These are phyloP conservation scores for Asclepias syriaca DNA, from an alignment of 257 asterid species.

Conservation along the genomic window DNA sequence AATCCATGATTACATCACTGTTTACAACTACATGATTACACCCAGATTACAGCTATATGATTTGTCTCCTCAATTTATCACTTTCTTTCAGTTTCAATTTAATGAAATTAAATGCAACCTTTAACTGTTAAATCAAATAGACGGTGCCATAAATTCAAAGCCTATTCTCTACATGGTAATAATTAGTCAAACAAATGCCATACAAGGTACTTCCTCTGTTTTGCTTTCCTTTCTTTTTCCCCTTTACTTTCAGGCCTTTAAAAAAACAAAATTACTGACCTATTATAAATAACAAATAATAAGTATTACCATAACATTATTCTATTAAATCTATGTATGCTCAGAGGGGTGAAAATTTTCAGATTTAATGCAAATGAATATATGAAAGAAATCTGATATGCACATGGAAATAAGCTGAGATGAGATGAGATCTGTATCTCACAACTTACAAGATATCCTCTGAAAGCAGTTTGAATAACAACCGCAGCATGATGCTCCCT, in stretches of 20 bases:
- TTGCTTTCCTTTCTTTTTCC: no score
- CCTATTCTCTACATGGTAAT: neutral
- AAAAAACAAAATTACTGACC: no score
- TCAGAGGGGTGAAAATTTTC: neutral
- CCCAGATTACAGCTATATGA: no score
- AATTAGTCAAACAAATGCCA: neutral
- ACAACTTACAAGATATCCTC: constrained; percentile 41
- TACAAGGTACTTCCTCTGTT: no score
- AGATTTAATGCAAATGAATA: neutral
- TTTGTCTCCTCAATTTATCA: no score
- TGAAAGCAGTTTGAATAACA: constrained; percentile 71
- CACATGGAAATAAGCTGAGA: neutral
- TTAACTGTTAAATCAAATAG: neutral
- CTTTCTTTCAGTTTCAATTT: neutral
- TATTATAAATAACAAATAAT: no score
- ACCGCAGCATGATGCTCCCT: constrained; percentile 47
- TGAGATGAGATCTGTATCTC: neutral
- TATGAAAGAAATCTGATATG: neutral
- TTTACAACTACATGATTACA: no score
- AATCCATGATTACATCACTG: no score
- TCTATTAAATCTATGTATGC: neutral
- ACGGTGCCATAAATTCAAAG: neutral
- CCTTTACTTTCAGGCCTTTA: no score
- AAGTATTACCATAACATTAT: neutral
- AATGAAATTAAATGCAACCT: neutral